phyloP scores from a whole-genome alignment of 2,329 filamentous ascomycete genomes.

The Apiospora kogelbergensis region DNA sequence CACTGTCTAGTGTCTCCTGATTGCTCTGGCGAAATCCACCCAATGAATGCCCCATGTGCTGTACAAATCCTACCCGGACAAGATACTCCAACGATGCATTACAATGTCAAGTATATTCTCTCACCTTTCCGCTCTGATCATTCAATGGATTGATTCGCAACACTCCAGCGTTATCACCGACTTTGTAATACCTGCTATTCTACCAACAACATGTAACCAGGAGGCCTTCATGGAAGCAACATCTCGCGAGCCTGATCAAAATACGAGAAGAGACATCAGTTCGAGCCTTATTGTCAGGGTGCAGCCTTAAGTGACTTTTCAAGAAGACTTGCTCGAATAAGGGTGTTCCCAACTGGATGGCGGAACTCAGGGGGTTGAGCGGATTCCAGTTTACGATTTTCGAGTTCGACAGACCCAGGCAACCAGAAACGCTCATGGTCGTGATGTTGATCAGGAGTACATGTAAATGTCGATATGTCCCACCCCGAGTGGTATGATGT shows the following conservation, averaged over 20 bases:
- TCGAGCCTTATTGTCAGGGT: neutral
- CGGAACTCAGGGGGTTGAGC: neutral
- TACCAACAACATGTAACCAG: neutral
- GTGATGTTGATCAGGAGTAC: no score
- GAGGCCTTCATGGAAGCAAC: neutral
- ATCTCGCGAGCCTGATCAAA: neutral
- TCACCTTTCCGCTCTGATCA: no score
- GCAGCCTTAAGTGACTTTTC: neutral
- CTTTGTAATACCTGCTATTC: neutral
- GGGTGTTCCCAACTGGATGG: neutral
- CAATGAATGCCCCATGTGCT: no score
- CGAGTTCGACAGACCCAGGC: neutral
- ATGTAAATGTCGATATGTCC: neutral
- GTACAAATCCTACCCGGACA: no score
- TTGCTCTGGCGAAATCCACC: no score
- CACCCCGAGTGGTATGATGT: neutral
- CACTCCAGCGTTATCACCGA: no score
- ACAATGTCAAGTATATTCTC: no score
- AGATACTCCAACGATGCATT: no score
- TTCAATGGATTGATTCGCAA: no score
- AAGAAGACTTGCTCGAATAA: neutral
- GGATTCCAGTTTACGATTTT: neutral
- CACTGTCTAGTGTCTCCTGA: no score
- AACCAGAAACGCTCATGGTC: neutral
- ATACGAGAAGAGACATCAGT: neutral